Conservation (phyloP, 1,139 yeast genomes). For the Kodamaea alishanica region DNA sequence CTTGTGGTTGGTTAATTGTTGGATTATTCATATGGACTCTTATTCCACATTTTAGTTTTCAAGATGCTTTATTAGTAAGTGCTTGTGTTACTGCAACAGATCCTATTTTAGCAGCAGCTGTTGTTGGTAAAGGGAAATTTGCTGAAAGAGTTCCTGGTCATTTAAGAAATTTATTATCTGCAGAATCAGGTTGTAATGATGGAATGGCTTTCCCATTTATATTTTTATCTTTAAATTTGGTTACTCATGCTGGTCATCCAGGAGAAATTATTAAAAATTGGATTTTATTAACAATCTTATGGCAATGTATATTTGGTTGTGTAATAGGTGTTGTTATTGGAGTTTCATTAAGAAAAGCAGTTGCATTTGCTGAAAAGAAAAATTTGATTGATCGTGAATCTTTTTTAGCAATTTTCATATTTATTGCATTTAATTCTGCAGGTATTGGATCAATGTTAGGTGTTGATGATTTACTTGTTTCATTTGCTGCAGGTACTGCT, state of each 20-base stretch:
- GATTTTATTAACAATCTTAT: conserved; percentile 74
- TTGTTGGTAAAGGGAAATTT: conserved; percentile 95
- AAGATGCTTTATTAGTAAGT: conserved; percentile 73
- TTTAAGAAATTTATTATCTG: conserved; percentile 80
- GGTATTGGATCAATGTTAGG: conserved; percentile 93
- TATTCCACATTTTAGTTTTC: conserved; percentile 76
- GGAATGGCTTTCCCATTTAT: conserved; percentile 98
- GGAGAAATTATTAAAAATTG: conserved; percentile 78
- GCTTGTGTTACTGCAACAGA: conserved; percentile 98
- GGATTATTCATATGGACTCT: conserved; percentile 83
- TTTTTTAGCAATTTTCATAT: conserved; percentile 84
- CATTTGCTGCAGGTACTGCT: conserved; percentile 95
- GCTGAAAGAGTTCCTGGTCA: conserved; percentile 98
- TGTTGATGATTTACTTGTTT: conserved; percentile 85
- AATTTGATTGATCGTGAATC: conserved; percentile 89
- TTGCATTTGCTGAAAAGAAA: conserved; percentile 72
- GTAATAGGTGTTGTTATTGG: conserved; percentile 76
- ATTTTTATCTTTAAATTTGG: conserved; percentile 65
- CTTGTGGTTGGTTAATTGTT: conserved; percentile 86
- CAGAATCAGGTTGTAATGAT: conserved; percentile 96
- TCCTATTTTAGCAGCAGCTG: conserved; percentile 97
- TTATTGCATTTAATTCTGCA: conserved; percentile 81
- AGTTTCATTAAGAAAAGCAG: conserved; percentile 66
- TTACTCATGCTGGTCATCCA: conserved; percentile 62
- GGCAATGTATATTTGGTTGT: conserved; percentile 86